Evolutionary conservation across 768 basidiomycete species (phyloP), one percentile per base, ranked within the genome.

Genomic region (Collybia nuda): DNA sequence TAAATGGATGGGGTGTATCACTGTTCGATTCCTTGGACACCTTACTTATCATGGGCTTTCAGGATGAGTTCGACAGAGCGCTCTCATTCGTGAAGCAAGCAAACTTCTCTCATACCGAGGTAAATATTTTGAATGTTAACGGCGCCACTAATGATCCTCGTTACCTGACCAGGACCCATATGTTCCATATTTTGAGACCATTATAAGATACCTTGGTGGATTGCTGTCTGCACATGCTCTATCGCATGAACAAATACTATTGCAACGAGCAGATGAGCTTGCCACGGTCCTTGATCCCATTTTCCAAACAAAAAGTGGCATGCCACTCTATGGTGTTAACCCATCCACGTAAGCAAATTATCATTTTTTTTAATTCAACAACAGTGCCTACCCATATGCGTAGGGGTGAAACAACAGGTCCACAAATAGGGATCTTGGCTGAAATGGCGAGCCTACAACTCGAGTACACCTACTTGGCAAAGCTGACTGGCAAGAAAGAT

Each of bases 201-300:
- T 88, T 37, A 97, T 97, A 53, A 83, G 94, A 26, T 89, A 95
- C 58, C 81, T 98, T 1, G 94, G 93, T 2, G 95, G 94, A 5
- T 73, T 95, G 1, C 77, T 95, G 5, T 88, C 88, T 2, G 91
- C 89, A 0, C 87, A 93, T 59, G 85, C 93, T 4, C 71, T 97
- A 1, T 84, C 88, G 0, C 71, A 74, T 14, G 79, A 93, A 48
- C 59, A 68, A 1, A 60, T 87, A 2, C 76, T 90, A 47, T 77
- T 93, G 32, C 65, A 74, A 15, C 81, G 84, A 28, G 90, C 94
- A 1, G 82, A 90, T 40, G 88, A 94, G 48, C 81, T 98, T 15
- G 93, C 81, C 2, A 69, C 75, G n/a, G 76, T 75, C 38, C 74
- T 97, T 2, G 75, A 90, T 2, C 84, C 86, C 1, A 82, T 81